Evolutionary conservation across 768 basidiomycete genomes (phyloP), one percentile per base, ranked within the genome.

Genomic region (Suillus spraguei): DNA sequence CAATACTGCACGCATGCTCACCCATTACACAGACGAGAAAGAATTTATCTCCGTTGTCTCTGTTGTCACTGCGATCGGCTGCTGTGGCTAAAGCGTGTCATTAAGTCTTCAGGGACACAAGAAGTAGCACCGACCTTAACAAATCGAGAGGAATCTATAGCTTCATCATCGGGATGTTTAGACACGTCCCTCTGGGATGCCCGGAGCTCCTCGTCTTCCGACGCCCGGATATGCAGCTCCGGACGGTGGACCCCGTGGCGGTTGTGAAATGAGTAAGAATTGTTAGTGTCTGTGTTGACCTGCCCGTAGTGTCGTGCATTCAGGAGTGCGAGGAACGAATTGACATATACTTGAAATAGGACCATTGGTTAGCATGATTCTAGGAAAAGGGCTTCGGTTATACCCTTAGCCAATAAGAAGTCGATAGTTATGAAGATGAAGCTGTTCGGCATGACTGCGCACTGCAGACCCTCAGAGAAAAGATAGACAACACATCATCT

Each of bases 291-390:
- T 16, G 24, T 6, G 7, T 28, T 17, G 8, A 16, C 8, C 28
- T 28, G 16, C 8, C 7, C 14, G 6, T 50, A 50, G 28, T 50
- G 17, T 28, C 49, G 49, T 28, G 36, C 54, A 17, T 56, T 56
- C 22, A 56, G 22, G 35, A 56, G 54, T 17, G 54, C 54, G 22
- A 56, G n/a, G 36, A 16, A 56, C 8, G 54, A 56, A 8, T 56
- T 56, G 36, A 56, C 36, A 17, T 56, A 56, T 38, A 56, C 54
- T 56, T 56, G 36, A 56, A 38, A 38, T 5, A 9, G 13, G 20
- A 38, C 36, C 22, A 24, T 8, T 10, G 14, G 22, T 56, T 8
- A 24, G 54, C n/a, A 24, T 2, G 22, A 10, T 56, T 16, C 20
- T 24, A 9, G 36, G 9, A 17, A 36, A 56, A 24, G 4, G 2